Percentiles rank a stretch among this genome's conserved stretches.
These are phyloP conservation scores for Bremia lactucae DNA, from an alignment of 352 stramenopile species.

Conservation along the genomic window DNA sequence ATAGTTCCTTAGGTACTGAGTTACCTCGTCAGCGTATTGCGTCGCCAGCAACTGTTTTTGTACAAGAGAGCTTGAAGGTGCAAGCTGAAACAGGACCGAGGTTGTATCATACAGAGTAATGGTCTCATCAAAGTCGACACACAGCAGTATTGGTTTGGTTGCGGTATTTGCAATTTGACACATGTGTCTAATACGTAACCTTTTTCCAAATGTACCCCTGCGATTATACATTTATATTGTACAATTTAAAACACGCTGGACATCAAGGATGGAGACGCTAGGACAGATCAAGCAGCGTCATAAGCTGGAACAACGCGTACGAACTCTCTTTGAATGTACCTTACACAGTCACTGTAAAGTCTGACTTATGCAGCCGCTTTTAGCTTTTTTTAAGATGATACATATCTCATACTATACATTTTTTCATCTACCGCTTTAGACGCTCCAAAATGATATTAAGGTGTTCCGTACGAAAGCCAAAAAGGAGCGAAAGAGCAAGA, in stretches of 20 bases:
- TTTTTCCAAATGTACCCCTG: not conserved
- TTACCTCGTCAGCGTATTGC: slow-evolving; percentile 25
- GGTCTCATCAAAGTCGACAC: slow-evolving; percentile 68
- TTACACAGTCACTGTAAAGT: not conserved
- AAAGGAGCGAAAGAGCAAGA: slow-evolving; percentile 73
- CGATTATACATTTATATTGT: too few species aligned
- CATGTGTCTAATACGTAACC: not conserved
- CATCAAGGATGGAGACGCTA: slow-evolving; percentile 42
- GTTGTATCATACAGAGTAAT: slow-evolving; percentile 52
- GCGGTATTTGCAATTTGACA: not conserved
- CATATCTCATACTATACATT: not conserved
- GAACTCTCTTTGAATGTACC: slow-evolving; percentile 4
- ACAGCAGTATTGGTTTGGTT: slow-evolving; percentile 27
- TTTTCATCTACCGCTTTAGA: slow-evolving; percentile 19
- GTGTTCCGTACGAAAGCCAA: slow-evolving; percentile 79
- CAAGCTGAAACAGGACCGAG: slow-evolving; percentile 36
- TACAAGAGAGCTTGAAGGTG: slow-evolving; percentile 1
- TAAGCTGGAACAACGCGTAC: slow-evolving; percentile 75
- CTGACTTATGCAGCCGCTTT: not conserved
- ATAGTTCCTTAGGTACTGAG: slow-evolving; percentile 8
- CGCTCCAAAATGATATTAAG: slow-evolving; percentile 71
- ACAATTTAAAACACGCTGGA: not conserved
- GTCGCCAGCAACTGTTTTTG: slow-evolving; percentile 18
- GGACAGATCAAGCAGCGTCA: slow-evolving; percentile 82
- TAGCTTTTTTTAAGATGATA: not conserved